A percentile compares a stretch with the other conserved stretches of the same genome.
These are phyloP conservation scores for Heterococcus sp. DNA, from an alignment of 108 stramenopile species.

Conservation along the genomic window DNA sequence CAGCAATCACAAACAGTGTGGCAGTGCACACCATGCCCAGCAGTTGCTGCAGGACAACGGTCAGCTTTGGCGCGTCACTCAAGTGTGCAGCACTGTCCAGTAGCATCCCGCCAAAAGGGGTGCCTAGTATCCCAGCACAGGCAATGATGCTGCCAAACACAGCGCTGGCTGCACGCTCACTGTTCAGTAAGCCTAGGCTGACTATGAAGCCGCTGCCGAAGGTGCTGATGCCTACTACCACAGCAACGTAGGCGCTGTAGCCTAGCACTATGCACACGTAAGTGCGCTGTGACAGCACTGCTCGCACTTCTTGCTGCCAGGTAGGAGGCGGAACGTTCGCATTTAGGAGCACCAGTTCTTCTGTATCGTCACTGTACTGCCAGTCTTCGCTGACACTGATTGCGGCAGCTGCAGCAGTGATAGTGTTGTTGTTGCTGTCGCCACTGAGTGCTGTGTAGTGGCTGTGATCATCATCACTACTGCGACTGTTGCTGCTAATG, in stretches of 20 bases:
- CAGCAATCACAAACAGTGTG: constrained; percentile 1
- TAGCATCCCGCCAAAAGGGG: constrained; percentile 51
- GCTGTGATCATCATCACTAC: too few relatives aligned
- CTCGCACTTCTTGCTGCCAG: neutral
- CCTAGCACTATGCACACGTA: neutral
- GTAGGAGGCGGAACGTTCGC: neutral
- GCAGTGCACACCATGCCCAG: constrained; percentile 9
- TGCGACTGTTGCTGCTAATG: too few relatives aligned
- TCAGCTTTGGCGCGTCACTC: constrained; percentile 12
- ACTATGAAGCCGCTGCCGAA: constrained; percentile 50
- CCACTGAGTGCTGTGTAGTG: too few relatives aligned
- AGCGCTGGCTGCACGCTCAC: constrained; percentile 29
- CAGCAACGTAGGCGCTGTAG: neutral
- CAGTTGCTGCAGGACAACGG: constrained; percentile 20
- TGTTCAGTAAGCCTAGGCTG: constrained; percentile 29
- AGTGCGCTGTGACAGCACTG: neutral
- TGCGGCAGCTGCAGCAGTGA: too few relatives aligned
- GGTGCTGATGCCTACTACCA: constrained; percentile 30
- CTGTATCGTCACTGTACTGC: too few relatives aligned
- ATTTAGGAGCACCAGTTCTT: too few relatives aligned
- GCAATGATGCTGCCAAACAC: constrained; percentile 46
- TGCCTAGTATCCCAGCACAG: constrained; percentile 48
- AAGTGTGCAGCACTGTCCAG: constrained; percentile 34
- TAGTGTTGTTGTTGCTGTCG: too few relatives aligned
- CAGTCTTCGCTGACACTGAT: too few relatives aligned